Conservation (phyloP, 352 stramenopile genomes). For the Thraustochytrium sp. region DNA sequence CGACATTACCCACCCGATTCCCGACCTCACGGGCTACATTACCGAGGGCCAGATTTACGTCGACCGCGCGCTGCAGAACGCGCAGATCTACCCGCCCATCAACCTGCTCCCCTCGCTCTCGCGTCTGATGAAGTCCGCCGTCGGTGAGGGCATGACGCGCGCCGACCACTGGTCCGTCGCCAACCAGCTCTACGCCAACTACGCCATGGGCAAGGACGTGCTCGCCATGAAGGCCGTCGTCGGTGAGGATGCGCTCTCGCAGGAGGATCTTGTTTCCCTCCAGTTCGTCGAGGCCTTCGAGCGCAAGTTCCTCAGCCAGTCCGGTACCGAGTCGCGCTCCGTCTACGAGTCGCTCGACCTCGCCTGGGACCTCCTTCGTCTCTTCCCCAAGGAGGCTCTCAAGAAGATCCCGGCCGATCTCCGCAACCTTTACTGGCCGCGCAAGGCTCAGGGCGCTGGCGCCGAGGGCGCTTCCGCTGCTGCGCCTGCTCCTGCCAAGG, state of each 20-base stretch:
- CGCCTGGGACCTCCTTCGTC: constrained; percentile 95
- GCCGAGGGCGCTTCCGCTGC: background rate
- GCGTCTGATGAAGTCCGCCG: constrained; percentile 98
- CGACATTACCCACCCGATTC: constrained; percentile 99
- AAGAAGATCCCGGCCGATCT: constrained; percentile 99
- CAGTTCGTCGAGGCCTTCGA: constrained; percentile 99
- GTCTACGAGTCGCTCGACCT: constrained; percentile 98
- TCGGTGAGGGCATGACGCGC: constrained; percentile 98
- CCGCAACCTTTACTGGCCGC: constrained; percentile 82
- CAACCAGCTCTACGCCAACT: constrained; percentile 92
- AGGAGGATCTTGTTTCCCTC: constrained; percentile 98
- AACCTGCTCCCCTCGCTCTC: constrained; percentile 97
- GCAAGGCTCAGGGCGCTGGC: constrained; percentile 24
- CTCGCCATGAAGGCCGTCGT: constrained; percentile 99
- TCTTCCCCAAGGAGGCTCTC: constrained; percentile 96
- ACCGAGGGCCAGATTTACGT: constrained; percentile 99
- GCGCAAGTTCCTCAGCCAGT: constrained; percentile 95
- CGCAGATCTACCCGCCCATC: constrained; percentile 98
- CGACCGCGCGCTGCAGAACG: constrained; percentile 93
- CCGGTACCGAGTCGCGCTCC: constrained; percentile 91
- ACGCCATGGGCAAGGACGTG: constrained; percentile 93
- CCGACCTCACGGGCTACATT: constrained; percentile 99
- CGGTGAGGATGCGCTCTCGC: constrained; percentile 95
- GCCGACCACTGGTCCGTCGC: constrained; percentile 96
- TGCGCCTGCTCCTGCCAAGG: background rate